Base-by-base conservation (phyloP, 2,329 filamentous ascomycete species). In the Elsinoe batatas region DNA sequence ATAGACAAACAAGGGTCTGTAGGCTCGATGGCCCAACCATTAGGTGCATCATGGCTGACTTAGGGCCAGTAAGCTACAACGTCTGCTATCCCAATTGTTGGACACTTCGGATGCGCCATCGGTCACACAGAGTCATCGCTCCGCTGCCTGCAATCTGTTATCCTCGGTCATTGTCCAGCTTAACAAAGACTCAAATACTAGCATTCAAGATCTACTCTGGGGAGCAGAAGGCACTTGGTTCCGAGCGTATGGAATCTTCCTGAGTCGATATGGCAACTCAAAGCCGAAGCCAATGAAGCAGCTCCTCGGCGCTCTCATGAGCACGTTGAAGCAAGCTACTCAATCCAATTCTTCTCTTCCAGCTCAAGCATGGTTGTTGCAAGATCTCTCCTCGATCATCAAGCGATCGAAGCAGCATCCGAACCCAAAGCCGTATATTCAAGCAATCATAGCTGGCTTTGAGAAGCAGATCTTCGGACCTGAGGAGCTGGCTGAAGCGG, bases 251-350 rank as follows among this genome's bases (percentile, higher is more conserved):
- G 61, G 66, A 8, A 66, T 75, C 4, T 74, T 72, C 54, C 67
- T 77, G 5, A 64, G 69, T 18, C 68, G 71, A 54, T 72, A 68
- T 12, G 69, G 73, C 36, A 66, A 67, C 58, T 69, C 73, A 13
- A 72, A 74, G 55, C 70, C 72, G 3, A 77, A 76, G 59, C 74
- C 74, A 1, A 70, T 73, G 59, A 69, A 72, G 53, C 73, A 76
- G 57, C 63, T 76, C n/a, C 64, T 77, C 12, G 54, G 67, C 12
- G 68, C 70, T 11, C 63, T 76, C 10, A 70, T 69, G 6, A 62
- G 62, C 43, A 64, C 69, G 7, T 58, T 76, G 13, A 60, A 26
- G 64, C 46, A 65, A 68, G 59, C 58, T 63, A 33, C 56, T 59
- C 50, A 63, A 56, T 50, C 22, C 17, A 50, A 26, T 3, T 18